Percentiles rank a stretch among this genome's conserved stretches.
These are phyloP conservation scores for Tetrahymena borealis DNA, from an alignment of 73 alveolate genomes.

Conservation along the genomic window DNA sequence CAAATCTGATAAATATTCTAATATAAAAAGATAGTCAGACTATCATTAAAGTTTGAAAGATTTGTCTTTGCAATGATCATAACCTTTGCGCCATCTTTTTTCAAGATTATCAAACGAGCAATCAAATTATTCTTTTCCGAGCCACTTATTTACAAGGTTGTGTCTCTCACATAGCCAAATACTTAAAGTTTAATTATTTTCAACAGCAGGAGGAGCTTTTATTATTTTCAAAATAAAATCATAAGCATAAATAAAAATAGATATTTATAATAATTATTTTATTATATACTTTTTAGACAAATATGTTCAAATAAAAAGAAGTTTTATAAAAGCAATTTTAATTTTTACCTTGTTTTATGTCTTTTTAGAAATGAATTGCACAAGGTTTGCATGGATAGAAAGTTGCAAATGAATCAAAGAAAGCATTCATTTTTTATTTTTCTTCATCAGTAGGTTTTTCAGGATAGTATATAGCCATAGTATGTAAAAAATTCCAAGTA, in stretches of 20 bases:
- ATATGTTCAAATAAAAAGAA: too few relatives aligned
- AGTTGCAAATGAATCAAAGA: conserved; percentile 19
- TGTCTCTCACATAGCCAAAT: conserved; percentile 37
- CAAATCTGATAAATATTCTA: neutral
- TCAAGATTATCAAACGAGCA: conserved; percentile 32
- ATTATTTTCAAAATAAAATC: too few relatives aligned
- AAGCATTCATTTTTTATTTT: conserved; percentile 21
- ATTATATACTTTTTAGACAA: too few relatives aligned
- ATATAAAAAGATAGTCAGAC: neutral
- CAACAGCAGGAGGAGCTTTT: conserved; percentile 32
- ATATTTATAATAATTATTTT: too few relatives aligned
- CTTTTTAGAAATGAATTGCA: conserved; percentile 15
- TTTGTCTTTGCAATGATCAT: neutral
- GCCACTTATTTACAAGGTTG: conserved; percentile 14
- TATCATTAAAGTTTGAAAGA: neutral
- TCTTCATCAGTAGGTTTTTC: conserved; percentile 25
- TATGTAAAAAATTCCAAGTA: conserved; percentile 36
- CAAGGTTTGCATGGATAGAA: conserved; percentile 33
- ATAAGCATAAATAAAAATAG: too few relatives aligned
- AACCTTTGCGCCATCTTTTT: conserved; percentile 42
- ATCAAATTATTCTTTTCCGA: conserved; percentile 9
- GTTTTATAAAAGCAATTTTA: too few relatives aligned
- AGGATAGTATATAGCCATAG: conserved; percentile 41
- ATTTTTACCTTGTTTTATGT: neutral
- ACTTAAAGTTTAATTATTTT: neutral